Conservation (phyloP, 441 rosid species). For the Eruca vesicaria region DNA sequence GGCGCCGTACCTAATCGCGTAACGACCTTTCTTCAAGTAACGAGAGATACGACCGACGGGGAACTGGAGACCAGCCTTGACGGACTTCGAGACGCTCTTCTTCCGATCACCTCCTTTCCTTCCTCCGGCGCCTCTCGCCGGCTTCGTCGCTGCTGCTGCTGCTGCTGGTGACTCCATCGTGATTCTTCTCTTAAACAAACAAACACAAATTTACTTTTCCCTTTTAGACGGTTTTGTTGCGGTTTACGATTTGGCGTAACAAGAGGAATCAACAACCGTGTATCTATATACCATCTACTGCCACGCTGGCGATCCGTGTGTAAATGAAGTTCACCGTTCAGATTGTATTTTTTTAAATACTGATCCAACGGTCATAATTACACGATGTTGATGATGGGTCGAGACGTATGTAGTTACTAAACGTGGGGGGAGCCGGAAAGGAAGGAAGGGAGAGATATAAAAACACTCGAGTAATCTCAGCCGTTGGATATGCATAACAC, state of each 20-base stretch:
- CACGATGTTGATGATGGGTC: background rate
- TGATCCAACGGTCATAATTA: conserved; percentile 14
- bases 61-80: conserved; percentile 49
- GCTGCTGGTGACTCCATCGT: conserved; percentile 36
- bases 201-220: background rate
- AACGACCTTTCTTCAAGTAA: conserved; percentile 47
- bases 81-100: conserved; percentile 42
- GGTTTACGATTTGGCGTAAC: conserved; percentile 12
- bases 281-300: conserved; percentile 4
- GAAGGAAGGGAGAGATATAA: background rate
- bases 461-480: conserved; percentile 1
- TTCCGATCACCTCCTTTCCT: conserved; percentile 44
- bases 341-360: conserved; percentile 14
- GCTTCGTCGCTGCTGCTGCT: conserved; percentile 14
- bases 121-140: conserved; percentile 40
- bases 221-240: background rate
- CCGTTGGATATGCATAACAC: too few relatives aligned
- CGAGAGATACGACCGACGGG: conserved; percentile 52
- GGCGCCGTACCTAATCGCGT: conserved; percentile 41
- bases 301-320: conserved; percentile 35
- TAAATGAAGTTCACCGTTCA: background rate
- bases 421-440: conserved; percentile 24
- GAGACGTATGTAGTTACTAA: background rate
- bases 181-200: conserved; percentile 7
- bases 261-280: background rate